Conservation (phyloP, 768 basidiomycete genomes). For the Auricularia cornea region DNA sequence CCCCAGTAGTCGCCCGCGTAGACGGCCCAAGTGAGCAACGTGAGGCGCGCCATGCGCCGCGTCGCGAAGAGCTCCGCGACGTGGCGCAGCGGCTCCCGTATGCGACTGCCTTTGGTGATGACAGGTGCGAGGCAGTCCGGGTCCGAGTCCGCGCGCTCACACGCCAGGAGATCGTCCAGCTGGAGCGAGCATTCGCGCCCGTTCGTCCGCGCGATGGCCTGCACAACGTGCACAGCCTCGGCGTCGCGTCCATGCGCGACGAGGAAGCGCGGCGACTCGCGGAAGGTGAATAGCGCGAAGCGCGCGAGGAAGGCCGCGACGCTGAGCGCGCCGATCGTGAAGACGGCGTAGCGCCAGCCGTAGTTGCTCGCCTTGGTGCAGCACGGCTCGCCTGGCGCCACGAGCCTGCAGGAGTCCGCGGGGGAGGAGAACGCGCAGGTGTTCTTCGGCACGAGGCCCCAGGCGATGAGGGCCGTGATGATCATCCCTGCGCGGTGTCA, state of each 20-base stretch:
- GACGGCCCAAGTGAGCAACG: no score
- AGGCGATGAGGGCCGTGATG: conserved; percentile 29
- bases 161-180: conserved; percentile 33
- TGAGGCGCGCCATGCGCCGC: no score
- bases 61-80: conserved; percentile 59
- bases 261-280: conserved; percentile 52
- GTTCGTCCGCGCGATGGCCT: no score
- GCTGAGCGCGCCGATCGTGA: no score
- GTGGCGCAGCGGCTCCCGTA: conserved; percentile 24
- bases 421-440: conserved; percentile 33
- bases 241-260: conserved; percentile 45
- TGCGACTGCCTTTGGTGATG: conserved; percentile 13
- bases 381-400: no score
- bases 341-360: no score
- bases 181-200: no score
- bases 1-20: no score
- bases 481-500: not conserved
- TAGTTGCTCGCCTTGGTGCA: no score
- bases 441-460: conserved; percentile 49
- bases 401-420: conserved; percentile 20
- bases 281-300: conserved; percentile 43
- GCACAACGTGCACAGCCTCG: no score
- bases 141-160: conserved; percentile 9
- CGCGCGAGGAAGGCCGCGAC: no score
- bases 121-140: not conserved